Conservation (phyloP, 1,284 basidiomycete genomes). For the Ceratobasidium sp. region DNA sequence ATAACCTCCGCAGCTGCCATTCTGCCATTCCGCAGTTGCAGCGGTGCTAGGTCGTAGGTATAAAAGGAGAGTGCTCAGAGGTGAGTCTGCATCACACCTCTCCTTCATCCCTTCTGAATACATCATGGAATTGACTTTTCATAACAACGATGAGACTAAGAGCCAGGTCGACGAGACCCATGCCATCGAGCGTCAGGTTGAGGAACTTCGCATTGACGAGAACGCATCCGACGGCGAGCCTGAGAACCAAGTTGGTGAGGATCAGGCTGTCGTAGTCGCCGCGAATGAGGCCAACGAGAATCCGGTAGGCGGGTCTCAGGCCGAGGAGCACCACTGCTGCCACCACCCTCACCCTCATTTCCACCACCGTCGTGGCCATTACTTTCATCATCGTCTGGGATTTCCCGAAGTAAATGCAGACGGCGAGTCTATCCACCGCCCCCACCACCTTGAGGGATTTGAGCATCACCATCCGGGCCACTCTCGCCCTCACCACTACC, state of each 20-base stretch:
- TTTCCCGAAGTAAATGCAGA: background rate
- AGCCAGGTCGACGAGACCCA: conserved; percentile 4
- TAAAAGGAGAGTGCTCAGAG: background rate
- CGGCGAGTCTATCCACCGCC: background rate
- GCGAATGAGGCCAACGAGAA: background rate
- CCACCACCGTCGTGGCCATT: background rate
- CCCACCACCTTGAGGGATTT: conserved; percentile 17
- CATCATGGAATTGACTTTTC: conserved; percentile 4
- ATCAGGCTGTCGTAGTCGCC: background rate
- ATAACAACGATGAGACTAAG: background rate
- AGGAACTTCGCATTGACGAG: background rate
- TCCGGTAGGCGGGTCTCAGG: background rate
- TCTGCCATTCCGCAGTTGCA: conserved; percentile 4
- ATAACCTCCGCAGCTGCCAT: background rate
- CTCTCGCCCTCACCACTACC: conserved; percentile 1
- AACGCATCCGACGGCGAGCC: background rate
- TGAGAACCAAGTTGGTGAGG: background rate
- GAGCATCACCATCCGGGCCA: background rate
- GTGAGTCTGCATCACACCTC: background rate
- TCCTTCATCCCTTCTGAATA: background rate
- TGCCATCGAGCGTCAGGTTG: conserved; percentile 1
- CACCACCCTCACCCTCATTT: background rate
- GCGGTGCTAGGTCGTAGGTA: background rate
- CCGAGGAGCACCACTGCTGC: background rate
- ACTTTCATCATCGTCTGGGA: background rate